These are phyloP conservation scores for Ulota crispa DNA, from an alignment of 225 moss, liverwort and hornwort genomes.

Conservation along the genomic window DNA sequence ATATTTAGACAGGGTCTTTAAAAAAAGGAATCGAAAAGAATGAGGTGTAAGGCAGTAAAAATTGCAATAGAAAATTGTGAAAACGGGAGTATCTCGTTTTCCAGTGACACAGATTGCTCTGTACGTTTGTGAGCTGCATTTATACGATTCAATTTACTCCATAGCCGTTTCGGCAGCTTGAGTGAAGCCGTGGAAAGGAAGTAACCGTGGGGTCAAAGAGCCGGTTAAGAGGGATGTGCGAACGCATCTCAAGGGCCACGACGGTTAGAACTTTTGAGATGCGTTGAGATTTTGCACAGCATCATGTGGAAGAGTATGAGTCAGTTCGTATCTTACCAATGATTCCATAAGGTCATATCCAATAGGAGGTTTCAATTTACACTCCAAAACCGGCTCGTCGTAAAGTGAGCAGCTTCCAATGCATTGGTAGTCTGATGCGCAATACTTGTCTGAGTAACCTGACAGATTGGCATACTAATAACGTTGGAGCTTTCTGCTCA, in stretches of 20 bases:
- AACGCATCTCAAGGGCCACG: slow-evolving; percentile 1
- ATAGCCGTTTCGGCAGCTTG: background rate
- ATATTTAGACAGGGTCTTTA: no score
- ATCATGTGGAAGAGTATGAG: background rate
- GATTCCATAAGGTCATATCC: background rate
- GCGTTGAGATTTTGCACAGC: background rate
- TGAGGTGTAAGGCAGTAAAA: no score
- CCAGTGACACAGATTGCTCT: background rate
- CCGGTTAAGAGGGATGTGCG: background rate
- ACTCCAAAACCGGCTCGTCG: background rate
- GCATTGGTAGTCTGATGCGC: slow-evolving; percentile 10
- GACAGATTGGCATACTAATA: slow-evolving; percentile 16
- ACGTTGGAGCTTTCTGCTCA: slow-evolving; percentile 12
- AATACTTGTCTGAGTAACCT: background rate
- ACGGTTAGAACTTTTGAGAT: slow-evolving; percentile 11
- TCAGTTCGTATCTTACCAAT: background rate
- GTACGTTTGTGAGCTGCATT: background rate
- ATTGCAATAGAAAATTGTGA: background rate
- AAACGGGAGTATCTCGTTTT: background rate
- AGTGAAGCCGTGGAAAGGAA: background rate
- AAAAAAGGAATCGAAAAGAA: no score
- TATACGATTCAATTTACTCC: background rate
- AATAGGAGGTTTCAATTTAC: slow-evolving; percentile 1
- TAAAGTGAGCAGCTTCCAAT: slow-evolving; percentile 3
- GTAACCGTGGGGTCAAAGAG: background rate